phyloP scores from a whole-genome alignment of 768 basidiomycete species.

The Grammothele lineata region DNA sequence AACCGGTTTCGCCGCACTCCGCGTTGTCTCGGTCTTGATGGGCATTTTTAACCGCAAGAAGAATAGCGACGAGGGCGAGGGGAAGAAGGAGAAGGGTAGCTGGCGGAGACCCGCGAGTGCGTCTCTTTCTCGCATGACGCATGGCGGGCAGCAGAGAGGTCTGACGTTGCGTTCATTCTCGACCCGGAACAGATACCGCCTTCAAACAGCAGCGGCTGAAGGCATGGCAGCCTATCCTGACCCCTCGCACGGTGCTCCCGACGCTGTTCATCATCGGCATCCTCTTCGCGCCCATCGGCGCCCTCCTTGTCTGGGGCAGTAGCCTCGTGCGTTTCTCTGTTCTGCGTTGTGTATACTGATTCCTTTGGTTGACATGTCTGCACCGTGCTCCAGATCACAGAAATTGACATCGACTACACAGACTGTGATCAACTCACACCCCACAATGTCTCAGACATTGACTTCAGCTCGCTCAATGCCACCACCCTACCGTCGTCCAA shows the following conservation, averaged over 20 bases:
- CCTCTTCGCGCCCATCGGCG: constrained; percentile 95
- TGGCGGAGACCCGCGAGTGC: constrained; percentile 84
- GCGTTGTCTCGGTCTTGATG: constrained; percentile 16
- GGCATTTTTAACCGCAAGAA: constrained; percentile 30
- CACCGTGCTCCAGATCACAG: constrained; percentile 78
- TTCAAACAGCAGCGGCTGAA: constrained; percentile 99
- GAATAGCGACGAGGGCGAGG: constrained; percentile 28
- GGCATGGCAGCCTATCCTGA: constrained; percentile 99
- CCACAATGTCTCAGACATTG: constrained; percentile 26
- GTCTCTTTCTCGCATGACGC: constrained; percentile 27
- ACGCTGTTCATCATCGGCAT: constrained; percentile 94
- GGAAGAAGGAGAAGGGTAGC: constrained; percentile 77
- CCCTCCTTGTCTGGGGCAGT: constrained; percentile 89
- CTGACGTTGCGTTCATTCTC: no score
- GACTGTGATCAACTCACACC: constrained; percentile 69
- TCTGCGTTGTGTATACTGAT: no score
- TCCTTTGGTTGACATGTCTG: no score
- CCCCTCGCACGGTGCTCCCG: constrained; percentile 95
- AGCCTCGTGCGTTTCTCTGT: constrained; percentile 42
- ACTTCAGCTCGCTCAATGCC: constrained; percentile 35
- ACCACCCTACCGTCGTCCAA: constrained; percentile 58
- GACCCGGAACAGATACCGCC: constrained; percentile 90
- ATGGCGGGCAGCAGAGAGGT: constrained; percentile 5
- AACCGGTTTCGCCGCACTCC: neutral
- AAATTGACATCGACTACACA: constrained; percentile 95